phyloP scores from a whole-genome alignment of 2,329 filamentous ascomycete species.

The Acrodontium crateriforme region DNA sequence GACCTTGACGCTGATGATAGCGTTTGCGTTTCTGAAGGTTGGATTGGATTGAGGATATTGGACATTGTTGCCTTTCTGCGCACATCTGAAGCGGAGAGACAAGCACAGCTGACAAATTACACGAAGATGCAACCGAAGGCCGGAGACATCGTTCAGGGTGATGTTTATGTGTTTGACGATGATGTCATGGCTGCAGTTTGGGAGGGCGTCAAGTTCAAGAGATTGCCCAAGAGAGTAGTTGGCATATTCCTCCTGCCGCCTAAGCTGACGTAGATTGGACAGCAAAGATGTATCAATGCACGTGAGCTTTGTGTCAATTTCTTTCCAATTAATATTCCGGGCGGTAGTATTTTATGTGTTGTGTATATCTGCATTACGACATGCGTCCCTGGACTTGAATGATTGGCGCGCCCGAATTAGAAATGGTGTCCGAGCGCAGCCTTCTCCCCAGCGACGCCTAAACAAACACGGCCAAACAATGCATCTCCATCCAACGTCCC shows the following conservation, averaged over 20 bases:
- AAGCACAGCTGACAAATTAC: conserved; percentile 17
- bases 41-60: conserved; percentile 20
- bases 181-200: conserved; percentile 19
- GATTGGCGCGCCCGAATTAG: no score
- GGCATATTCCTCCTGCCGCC: conserved; percentile 50
- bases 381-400: no score
- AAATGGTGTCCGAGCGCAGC: no score
- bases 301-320: no score
- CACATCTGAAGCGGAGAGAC: conserved; percentile 5
- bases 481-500: no score
- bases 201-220: conserved; percentile 25
- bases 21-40: conserved; percentile 25
- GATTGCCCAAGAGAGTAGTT: conserved; percentile 48
- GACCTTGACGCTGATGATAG: conserved; percentile 17
- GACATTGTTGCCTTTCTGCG: conserved; percentile 12
- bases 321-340: no score
- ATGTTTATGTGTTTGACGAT: conserved; percentile 20
- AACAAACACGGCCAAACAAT: no score
- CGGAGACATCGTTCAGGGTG: conserved; percentile 13
- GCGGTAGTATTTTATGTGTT: no score
- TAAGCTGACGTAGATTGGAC: no score
- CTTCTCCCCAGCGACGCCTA: no score
- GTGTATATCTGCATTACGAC: no score
- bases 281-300: no score
- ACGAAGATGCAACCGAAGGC: conserved; percentile 20